Percentiles rank a stretch among this genome's conserved stretches.
phyloP scores from a whole-genome alignment of 352 stramenopile genomes.

The Nothophytophthora sp. region DNA sequence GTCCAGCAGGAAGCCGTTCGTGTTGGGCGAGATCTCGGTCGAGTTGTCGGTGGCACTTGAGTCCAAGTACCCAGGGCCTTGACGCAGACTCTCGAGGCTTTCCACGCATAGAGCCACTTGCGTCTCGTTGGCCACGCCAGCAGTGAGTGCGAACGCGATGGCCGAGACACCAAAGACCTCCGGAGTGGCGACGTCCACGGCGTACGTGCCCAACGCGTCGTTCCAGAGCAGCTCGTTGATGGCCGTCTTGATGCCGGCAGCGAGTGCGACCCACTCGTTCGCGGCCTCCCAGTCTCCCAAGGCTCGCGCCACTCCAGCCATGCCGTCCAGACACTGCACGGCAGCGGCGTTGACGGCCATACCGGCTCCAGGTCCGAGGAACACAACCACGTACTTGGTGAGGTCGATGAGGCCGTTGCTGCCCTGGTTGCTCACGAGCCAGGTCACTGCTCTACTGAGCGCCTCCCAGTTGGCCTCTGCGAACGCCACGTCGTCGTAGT shows the following conservation, averaged over 20 bases:
- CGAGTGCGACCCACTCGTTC: constrained; percentile 10
- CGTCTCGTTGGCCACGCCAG: constrained; percentile 26
- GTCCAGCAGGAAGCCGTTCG: constrained; percentile 32
- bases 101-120: constrained; percentile 20
- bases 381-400: constrained; percentile 20
- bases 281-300: constrained; percentile 22
- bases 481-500: constrained; percentile 23
- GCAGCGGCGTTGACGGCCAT: constrained; percentile 27
- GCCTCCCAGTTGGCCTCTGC: constrained; percentile 19
- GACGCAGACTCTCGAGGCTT: constrained; percentile 19
- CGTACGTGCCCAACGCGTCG: constrained; percentile 25
- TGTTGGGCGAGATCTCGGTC: constrained; percentile 30
- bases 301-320: constrained; percentile 18
- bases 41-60: constrained; percentile 15
- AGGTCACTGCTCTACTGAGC: constrained; percentile 16
- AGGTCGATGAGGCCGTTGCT: constrained; percentile 29
- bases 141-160: constrained; percentile 28
- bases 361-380: constrained; percentile 14
- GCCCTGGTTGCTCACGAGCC: constrained; percentile 16
- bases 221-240: constrained; percentile 37
- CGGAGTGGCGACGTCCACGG: constrained; percentile 12
- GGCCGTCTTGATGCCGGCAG: constrained; percentile 19
- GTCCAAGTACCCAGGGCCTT: constrained; percentile 32
- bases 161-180: constrained; percentile 29
- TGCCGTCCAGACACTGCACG: constrained; percentile 26